Conservation (phyloP, 495 filamentous ascomycete species). For the Schizothecium vesticola region DNA sequence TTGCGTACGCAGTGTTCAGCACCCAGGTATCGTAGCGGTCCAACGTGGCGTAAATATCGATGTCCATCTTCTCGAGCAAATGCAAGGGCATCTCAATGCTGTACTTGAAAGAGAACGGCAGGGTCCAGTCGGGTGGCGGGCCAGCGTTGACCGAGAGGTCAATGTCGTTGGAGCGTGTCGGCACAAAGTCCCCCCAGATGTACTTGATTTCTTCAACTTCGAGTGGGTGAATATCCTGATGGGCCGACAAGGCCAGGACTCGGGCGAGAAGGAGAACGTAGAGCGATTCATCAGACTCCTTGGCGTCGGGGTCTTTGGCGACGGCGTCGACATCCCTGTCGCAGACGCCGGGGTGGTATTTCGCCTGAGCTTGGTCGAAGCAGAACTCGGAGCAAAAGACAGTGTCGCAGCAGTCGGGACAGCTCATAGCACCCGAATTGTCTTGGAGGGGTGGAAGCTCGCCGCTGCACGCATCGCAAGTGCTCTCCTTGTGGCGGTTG, state of each 20-base stretch:
- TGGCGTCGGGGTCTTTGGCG: constrained; percentile 68
- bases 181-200: constrained; percentile 82
- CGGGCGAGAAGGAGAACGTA: constrained; percentile 77
- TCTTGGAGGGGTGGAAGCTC: constrained; percentile 59
- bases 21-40: constrained; percentile 79
- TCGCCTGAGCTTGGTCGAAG: constrained; percentile 59
- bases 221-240: constrained; percentile 76
- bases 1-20: constrained; percentile 84
- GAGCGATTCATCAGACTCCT: constrained; percentile 66
- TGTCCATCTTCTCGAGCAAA: constrained; percentile 83
- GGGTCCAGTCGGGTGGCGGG: constrained; percentile 56
- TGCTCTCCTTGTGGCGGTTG: constrained; percentile 69
- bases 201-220: constrained; percentile 81
- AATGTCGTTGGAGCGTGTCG: constrained; percentile 44
- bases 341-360: constrained; percentile 84
- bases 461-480: constrained; percentile 80
- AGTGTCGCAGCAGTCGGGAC: constrained; percentile 71
- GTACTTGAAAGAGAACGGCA: constrained; percentile 84
- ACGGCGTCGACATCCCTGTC: constrained; percentile 76
- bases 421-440: constrained; percentile 49
- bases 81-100: constrained; percentile 80
- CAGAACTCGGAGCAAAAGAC: constrained; percentile 82
- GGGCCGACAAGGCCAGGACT: constrained; percentile 76
- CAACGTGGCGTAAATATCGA: constrained; percentile 70
- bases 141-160: constrained; percentile 43